A percentile compares a stretch with the other conserved stretches of the same genome.
phyloP scores from a whole-genome alignment of 2,329 filamentous ascomycete species.

The Verticillium isaacii region DNA sequence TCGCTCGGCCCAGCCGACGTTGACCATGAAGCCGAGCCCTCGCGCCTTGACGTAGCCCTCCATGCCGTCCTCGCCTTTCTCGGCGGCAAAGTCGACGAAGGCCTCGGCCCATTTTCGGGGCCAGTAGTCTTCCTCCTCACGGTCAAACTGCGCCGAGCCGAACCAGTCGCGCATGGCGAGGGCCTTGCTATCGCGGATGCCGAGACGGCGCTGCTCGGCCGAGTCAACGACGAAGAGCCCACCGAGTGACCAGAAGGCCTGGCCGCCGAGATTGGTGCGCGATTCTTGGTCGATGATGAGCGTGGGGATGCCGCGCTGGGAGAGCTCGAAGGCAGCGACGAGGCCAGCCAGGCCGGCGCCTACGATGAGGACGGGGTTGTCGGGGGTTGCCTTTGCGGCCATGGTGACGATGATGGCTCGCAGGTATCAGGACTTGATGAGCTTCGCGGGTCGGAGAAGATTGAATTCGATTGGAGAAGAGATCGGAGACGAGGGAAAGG shows the following conservation, averaged over 20 bases:
- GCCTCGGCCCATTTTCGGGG: conserved; percentile 58
- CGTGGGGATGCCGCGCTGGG: conserved; percentile 41
- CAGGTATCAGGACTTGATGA: neutral
- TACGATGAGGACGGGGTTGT: conserved; percentile 46
- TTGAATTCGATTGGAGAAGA: neutral
- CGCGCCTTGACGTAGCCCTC: conserved; percentile 50
- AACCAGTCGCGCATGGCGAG: conserved; percentile 57
- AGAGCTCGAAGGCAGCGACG: conserved; percentile 53
- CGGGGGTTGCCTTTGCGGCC: conserved; percentile 2
- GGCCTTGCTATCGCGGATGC: conserved; percentile 52
- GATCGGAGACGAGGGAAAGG: neutral
- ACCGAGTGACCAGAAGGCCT: conserved; percentile 61
- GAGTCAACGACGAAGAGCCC: conserved; percentile 58
- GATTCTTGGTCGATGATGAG: conserved; percentile 57
- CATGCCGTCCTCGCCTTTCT: conserved; percentile 52
- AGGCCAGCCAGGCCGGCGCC: conserved; percentile 55
- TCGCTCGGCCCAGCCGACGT: conserved; percentile 58
- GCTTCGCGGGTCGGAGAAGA: neutral
- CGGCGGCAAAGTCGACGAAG: conserved; percentile 57
- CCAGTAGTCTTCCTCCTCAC: conserved; percentile 51
- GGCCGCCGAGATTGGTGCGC: conserved; percentile 50
- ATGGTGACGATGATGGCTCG: neutral
- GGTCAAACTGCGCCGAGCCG: conserved; percentile 53
- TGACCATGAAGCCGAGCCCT: conserved; percentile 47
- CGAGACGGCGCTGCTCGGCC: conserved; percentile 49